phyloP scores from a whole-genome alignment of 768 basidiomycete genomes.

The Hericium coralloides region DNA sequence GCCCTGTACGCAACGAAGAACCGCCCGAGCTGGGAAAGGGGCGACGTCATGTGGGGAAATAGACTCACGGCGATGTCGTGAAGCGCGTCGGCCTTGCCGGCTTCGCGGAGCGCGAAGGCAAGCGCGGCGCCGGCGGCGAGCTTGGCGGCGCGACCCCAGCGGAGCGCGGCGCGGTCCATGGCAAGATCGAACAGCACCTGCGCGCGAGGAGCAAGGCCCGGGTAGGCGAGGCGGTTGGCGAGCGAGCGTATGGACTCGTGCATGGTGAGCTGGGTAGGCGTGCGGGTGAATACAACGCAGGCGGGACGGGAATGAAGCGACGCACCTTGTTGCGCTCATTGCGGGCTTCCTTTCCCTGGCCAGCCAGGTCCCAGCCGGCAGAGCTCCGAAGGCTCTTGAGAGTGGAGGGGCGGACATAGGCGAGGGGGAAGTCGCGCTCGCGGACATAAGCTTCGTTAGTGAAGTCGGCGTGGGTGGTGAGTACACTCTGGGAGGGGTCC shows the following conservation, averaged over 20 bases:
- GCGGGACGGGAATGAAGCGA: conserved; percentile 14
- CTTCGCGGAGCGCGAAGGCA: conserved; percentile 63
- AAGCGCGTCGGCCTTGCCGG: conserved; percentile 56
- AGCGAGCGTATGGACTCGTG: conserved; percentile 53
- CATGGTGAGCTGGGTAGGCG: conserved; percentile 44
- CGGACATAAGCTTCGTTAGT: conserved; percentile 23
- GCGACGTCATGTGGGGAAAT: background rate
- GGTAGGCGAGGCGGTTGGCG: conserved; percentile 45
- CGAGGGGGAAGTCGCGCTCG: conserved; percentile 18
- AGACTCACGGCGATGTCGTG: conserved; percentile 50
- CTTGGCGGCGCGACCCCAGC: conserved; percentile 72
- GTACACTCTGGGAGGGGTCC: conserved; percentile 52
- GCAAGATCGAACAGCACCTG: conserved; percentile 61
- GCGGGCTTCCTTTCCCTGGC: conserved; percentile 57
- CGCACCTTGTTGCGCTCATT: conserved; percentile 56
- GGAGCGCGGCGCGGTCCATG: conserved; percentile 44
- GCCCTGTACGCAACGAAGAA: too few species aligned
- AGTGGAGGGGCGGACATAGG: conserved; percentile 20
- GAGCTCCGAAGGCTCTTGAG: conserved; percentile 41
- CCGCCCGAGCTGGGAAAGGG: too few species aligned
- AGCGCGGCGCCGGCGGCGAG: conserved; percentile 61
- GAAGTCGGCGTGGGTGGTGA: conserved; percentile 38
- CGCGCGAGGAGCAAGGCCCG: conserved; percentile 58
- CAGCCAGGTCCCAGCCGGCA: conserved; percentile 52
- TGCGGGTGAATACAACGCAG: conserved; percentile 1